Conservation (phyloP, 768 basidiomycete genomes). For the Boletus vinaceobasis region DNA sequence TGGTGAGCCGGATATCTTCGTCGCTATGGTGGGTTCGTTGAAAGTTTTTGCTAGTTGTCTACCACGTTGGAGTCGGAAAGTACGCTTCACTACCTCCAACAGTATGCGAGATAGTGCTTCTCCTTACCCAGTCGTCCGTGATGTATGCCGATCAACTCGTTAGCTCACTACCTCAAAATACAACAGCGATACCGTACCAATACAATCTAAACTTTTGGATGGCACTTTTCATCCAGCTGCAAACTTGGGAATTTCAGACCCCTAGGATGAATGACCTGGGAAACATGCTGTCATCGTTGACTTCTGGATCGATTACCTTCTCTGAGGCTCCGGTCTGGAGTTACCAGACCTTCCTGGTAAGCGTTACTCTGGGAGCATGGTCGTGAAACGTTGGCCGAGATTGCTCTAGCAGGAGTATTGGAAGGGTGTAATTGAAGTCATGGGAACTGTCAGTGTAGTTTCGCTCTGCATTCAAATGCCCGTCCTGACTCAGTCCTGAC, state of each 20-base stretch:
- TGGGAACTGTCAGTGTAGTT: not conserved
- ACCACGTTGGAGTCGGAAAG: not conserved
- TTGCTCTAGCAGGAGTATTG: not conserved
- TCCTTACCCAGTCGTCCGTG: constrained; percentile 1
- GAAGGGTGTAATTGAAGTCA: not conserved
- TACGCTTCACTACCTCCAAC: constrained; percentile 1
- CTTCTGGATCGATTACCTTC: not conserved
- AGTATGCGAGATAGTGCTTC: constrained; percentile 1
- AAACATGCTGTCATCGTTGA: not conserved
- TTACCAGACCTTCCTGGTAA: not conserved
- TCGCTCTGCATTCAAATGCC: not conserved
- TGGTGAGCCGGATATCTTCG: not conserved
- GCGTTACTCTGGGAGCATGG: not conserved
- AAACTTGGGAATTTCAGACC: not conserved
- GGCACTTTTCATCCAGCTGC: not conserved
- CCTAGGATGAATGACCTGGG: not conserved
- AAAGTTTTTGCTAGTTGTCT: not conserved
- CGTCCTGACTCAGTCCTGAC: not conserved
- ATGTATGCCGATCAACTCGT: not conserved
- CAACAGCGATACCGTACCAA: not conserved
- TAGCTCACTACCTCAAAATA: not conserved
- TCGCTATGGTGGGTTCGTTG: not conserved
- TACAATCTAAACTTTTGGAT: constrained; percentile 3
- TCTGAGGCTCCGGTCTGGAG: not conserved
- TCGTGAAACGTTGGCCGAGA: not conserved